Evolutionary conservation across 257 asterid genomes (phyloP), one percentile per base, ranked within the genome.

Genomic region (Phtheirospermum japonicum): DNA sequence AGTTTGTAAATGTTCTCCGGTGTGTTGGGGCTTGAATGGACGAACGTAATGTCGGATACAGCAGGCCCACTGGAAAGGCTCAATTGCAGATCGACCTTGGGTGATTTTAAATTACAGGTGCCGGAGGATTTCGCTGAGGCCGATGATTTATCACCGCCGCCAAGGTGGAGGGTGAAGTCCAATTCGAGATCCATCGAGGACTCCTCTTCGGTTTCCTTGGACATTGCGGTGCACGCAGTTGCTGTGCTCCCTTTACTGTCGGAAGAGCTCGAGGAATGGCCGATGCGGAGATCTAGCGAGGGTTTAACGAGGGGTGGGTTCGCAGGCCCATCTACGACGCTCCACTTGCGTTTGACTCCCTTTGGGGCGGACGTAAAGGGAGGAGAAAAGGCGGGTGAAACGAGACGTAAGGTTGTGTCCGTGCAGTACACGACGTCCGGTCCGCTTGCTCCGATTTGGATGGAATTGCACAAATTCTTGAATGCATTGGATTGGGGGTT

Each of bases 181-280:
- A 91, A 72, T 48, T 88, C 98, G n/a, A 91, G 76, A 68, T 91
- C 98, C 95, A 88, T 86, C 10, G 95, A 86, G 72, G 87, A 80
- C 39, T 73, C 93, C 53, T 79, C 96, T 73, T 88, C 98, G 14
- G 73, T 74, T 78, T 88, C 98, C 79, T 83, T 86, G 65, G 95
- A 87, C 70, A 78, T 71, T 18, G 97, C 80, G 49, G 97, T 85
- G 82, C 95, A 81, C 31, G 82, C 88, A 70, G 95, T 86, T 57
- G 91, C 85, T n/a, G 95, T 82, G 68, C 99, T 92, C 63, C 89
- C 95, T 73, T 92, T 92, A 69, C 96, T 89, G 74, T 89, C 99
- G 12, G 97, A 89, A 37, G 97, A 92, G 72, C 95, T 92, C 62
- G 97, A 77, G 5, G 97, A 82, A 75, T 89, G 77, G 68, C 98